Percentiles rank a stretch among this genome's conserved stretches.
These are phyloP conservation scores for Ophiostoma quercus DNA, from an alignment of 2,329 filamentous ascomycete species.

Conservation along the genomic window DNA sequence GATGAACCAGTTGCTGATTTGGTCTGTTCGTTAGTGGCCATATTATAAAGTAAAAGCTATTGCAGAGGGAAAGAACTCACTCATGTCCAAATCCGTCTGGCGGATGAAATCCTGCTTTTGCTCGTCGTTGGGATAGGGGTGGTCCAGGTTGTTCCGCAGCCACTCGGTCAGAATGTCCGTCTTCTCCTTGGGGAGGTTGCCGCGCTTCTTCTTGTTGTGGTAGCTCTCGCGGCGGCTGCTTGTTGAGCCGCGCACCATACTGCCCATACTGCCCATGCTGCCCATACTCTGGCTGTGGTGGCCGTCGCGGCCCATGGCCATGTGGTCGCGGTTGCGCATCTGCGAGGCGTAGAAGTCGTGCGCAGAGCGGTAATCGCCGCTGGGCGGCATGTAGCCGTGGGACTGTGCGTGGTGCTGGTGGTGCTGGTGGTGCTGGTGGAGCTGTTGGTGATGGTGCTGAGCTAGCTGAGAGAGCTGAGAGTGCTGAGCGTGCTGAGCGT, in stretches of 20 bases:
- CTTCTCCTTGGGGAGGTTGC: constrained; percentile 85
- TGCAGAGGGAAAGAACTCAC: constrained; percentile 41
- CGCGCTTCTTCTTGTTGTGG: constrained; percentile 57
- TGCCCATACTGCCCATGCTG: too few relatives aligned
- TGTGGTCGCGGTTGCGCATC: neutral
- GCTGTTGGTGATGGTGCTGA: neutral
- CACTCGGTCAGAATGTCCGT: constrained; percentile 76
- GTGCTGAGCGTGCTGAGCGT: neutral
- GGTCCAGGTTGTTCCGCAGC: constrained; percentile 71
- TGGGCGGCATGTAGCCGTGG: neutral
- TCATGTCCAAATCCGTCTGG: constrained; percentile 71
- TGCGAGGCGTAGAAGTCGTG: neutral
- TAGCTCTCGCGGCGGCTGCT: neutral
- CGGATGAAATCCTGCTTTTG: constrained; percentile 78
- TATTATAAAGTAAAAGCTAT: constrained; percentile 14
- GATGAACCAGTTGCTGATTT: constrained; percentile 78
- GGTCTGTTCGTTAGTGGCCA: constrained; percentile 42
- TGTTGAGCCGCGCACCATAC: neutral
- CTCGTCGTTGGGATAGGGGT: constrained; percentile 83
- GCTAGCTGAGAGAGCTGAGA: neutral
- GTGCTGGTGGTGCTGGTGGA: constrained; percentile 27
- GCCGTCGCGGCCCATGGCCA: neutral
- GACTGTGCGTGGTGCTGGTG: constrained; percentile 34
- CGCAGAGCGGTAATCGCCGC: neutral
- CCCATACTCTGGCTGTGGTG: neutral